phyloP scores from a whole-genome alignment of 768 basidiomycete species.

The Pholiota molesta region DNA sequence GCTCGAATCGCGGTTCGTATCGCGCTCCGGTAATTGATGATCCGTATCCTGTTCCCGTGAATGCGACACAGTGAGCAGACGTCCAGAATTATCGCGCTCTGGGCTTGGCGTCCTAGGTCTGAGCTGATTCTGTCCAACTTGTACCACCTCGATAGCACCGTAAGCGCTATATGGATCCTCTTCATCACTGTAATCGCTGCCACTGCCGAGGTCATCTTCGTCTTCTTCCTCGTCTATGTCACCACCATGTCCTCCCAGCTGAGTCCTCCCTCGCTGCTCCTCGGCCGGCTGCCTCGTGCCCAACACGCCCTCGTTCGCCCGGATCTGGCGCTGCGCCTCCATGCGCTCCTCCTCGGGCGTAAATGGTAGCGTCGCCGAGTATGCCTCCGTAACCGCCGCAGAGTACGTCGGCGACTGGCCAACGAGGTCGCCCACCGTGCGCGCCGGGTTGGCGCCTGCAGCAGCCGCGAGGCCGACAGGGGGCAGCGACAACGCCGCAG shows the following conservation, averaged over 20 bases:
- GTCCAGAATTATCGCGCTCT: conserved; percentile 1
- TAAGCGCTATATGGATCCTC: conserved; percentile 1
- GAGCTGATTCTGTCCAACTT: not conserved
- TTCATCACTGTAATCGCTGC: conserved; percentile 9
- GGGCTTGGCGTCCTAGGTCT: conserved; percentile 1
- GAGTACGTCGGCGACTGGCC: conserved; percentile 28
- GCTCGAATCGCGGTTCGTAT: conserved; percentile 45
- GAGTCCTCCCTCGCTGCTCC: not conserved
- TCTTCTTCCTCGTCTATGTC: conserved; percentile 15
- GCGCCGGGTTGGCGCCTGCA: conserved; percentile 4
- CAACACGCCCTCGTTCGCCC: conserved; percentile 15
- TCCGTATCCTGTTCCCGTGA: not conserved
- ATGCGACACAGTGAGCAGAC: not conserved
- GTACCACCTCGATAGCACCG: not conserved
- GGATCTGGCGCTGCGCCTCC: conserved; percentile 22
- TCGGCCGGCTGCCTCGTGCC: not conserved
- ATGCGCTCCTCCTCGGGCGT: conserved; percentile 24
- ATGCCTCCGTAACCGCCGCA: conserved; percentile 26
- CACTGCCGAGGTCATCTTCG: conserved; percentile 18
- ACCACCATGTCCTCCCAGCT: conserved; percentile 1
- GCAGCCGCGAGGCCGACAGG: not conserved
- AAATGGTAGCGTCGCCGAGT: conserved; percentile 29
- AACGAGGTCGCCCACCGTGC: conserved; percentile 28
- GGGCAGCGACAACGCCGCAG: conserved; percentile 9
- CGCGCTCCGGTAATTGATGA: conserved; percentile 7